Percentiles rank a stretch among this genome's conserved stretches.
Evolutionary conservation across 108 stramenopile genomes (phyloP).

Genomic region (Epipyxis sp.): DNA sequence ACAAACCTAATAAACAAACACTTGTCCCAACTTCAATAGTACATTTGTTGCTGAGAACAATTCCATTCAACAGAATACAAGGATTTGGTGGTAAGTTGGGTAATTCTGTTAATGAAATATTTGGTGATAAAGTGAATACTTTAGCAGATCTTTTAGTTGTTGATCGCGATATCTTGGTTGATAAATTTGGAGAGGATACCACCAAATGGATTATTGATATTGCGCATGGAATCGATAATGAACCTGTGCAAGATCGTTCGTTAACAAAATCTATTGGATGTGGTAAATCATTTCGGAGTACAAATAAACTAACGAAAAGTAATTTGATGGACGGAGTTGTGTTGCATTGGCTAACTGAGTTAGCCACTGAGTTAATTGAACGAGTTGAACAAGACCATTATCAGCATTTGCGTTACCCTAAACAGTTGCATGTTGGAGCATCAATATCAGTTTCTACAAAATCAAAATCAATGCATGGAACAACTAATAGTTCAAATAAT

Average conservation of each 20-base stretch:
- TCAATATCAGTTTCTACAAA: not conserved
- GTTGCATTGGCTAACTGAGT: not conserved
- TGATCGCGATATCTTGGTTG: constrained; percentile 26
- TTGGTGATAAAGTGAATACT: constrained; percentile 36
- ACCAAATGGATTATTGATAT: constrained; percentile 38
- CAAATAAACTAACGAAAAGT: not conserved
- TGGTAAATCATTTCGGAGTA: constrained; percentile 38
- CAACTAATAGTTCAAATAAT: not conserved
- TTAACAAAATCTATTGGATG: constrained; percentile 44
- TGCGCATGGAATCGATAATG: constrained; percentile 38
- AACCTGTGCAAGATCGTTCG: constrained; percentile 41
- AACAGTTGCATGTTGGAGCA: not conserved
- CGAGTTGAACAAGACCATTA: not conserved
- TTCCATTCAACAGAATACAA: constrained; percentile 39
- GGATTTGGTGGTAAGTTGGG: constrained; percentile 54
- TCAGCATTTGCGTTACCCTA: not conserved
- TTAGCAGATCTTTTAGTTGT: not conserved
- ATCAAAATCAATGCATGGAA: not conserved
- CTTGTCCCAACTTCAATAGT: constrained; percentile 46
- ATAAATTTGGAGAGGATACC: constrained; percentile 37
- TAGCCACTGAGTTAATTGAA: not conserved
- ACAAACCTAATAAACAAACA: constrained; percentile 67
- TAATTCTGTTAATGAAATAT: constrained; percentile 34
- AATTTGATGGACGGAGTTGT: not conserved
- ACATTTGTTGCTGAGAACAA: constrained; percentile 13